A percentile compares a stretch with the other conserved stretches of the same genome.
Conservation (phyloP, 2,329 filamentous ascomycete species). For the Ascochyta pisi region DNA sequence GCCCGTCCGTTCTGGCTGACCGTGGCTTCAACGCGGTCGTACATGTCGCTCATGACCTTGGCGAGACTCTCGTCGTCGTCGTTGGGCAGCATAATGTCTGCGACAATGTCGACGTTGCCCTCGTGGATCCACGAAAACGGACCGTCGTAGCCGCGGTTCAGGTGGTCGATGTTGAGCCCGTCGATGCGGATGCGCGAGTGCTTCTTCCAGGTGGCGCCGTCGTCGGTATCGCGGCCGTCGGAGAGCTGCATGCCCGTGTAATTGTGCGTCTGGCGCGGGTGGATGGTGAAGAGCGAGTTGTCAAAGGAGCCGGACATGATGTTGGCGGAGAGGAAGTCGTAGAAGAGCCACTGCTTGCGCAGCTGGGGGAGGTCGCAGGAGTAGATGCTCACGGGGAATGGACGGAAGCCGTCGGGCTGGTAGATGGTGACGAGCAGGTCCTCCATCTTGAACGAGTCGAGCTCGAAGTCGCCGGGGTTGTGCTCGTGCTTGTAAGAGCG, state of each 20-base stretch:
- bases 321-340: slow-evolving; percentile 93
- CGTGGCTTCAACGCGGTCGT: slow-evolving; percentile 92
- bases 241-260: slow-evolving; percentile 70
- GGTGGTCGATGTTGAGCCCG: slow-evolving; percentile 90
- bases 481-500: slow-evolving; percentile 88
- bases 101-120: slow-evolving; percentile 94
- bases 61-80: slow-evolving; percentile 88
- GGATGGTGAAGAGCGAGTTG: slow-evolving; percentile 95
- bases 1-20: slow-evolving; percentile 77
- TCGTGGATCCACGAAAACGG: slow-evolving; percentile 98
- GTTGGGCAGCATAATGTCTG: slow-evolving; percentile 91
- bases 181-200: slow-evolving; percentile 92
- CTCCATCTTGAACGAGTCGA: slow-evolving; percentile 95
- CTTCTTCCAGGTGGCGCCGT: slow-evolving; percentile 86
- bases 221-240: slow-evolving; percentile 64
- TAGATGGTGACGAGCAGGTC: slow-evolving; percentile 91
- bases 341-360: slow-evolving; percentile 96
- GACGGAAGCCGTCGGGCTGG: slow-evolving; percentile 89
- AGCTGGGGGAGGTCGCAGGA: slow-evolving; percentile 92
- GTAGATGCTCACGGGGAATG: slow-evolving; percentile 94
- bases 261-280: slow-evolving; percentile 88
- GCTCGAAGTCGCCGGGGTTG: slow-evolving; percentile 91
- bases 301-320: slow-evolving; percentile 97
- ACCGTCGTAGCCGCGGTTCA: slow-evolving; percentile 90
- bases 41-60: slow-evolving; percentile 96